Evolutionary conservation across 208 protist genomes (phyloP), one percentile per base, ranked within the genome.

Genomic region (Acanthamoeba lenticulata): DNA sequence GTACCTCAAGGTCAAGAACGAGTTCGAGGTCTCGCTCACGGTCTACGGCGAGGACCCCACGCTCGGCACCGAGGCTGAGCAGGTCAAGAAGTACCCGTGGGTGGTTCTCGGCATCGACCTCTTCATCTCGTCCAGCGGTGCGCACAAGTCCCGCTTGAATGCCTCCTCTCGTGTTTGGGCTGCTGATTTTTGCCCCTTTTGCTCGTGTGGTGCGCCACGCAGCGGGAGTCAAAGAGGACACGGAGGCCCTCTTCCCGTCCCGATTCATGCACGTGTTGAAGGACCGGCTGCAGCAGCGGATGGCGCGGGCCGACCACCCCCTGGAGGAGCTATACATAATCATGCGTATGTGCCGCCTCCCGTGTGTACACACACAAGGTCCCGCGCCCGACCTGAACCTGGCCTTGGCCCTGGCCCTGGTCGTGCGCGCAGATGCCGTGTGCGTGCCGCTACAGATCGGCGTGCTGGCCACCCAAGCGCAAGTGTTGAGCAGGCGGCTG

Each of bases 321-420:
- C 40, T 95, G 24, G 55, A 86, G 47, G 94, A 95, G 62, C n/a
- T 95, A 65, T 94, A 95, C 45, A 93, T 79, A 77, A 95, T 95
- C 9, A 65, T 95, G 60, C 94, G 94, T 95, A 94, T n/a, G n/a
- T n/a, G n/a, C n/a, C n/a, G n/a, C n/a, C n/a, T n/a, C n/a, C n/a
- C n/a, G n/a, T n/a, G n/a, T n/a, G n/a, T n/a, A n/a, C n/a, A n/a
- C n/a, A n/a, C n/a, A n/a, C n/a, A n/a, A n/a, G n/a, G n/a, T n/a
- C n/a, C n/a, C n/a, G n/a, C n/a, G n/a, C n/a, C n/a, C n/a, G n/a
- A n/a, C n/a, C n/a, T n/a, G n/a, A n/a, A n/a, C n/a, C n/a, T n/a
- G n/a, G n/a, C n/a, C n/a, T n/a, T n/a, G n/a, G n/a, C n/a, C n/a
- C n/a, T n/a, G n/a, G n/a, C n/a, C n/a, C n/a, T n/a, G n/a, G n/a